phyloP scores from a whole-genome alignment of 139 green algal genomes.

The Picochlorum sp. region DNA sequence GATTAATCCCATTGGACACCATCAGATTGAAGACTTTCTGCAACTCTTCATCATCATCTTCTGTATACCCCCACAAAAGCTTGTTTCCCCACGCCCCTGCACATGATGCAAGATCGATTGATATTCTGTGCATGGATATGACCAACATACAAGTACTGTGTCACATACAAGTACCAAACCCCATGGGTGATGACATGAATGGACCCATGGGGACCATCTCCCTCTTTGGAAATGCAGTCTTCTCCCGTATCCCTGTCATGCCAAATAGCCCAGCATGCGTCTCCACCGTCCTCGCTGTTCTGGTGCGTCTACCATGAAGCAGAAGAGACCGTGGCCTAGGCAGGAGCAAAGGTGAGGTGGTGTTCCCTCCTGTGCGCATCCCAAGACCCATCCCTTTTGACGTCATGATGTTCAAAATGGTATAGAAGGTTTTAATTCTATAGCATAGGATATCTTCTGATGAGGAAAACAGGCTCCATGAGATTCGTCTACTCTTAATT shows the following conservation, averaged over 20 bases:
- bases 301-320: too few species aligned
- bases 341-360: too few species aligned
- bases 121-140: slow-evolving; percentile 6
- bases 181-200: slow-evolving; percentile 56
- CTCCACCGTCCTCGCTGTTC: too few species aligned
- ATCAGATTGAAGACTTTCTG: slow-evolving; percentile 81
- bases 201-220: slow-evolving; percentile 32
- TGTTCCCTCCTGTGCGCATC: too few species aligned
- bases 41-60: slow-evolving; percentile 79
- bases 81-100: slow-evolving; percentile 60
- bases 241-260: neutral
- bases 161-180: slow-evolving; percentile 58
- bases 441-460: too few species aligned
- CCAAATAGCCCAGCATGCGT: too few species aligned
- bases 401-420: too few species aligned
- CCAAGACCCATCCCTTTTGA: too few species aligned
- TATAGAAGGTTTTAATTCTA: too few species aligned
- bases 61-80: slow-evolving; percentile 84
- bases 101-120: slow-evolving; percentile 6
- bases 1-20: slow-evolving; percentile 59
- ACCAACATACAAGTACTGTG: neutral
- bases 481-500: too few species aligned
- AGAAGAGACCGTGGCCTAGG: too few species aligned
- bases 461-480: too few species aligned
- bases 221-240: neutral